Evolutionary conservation across 2,329 filamentous ascomycete species (phyloP), one percentile per base, ranked within the genome.

Genomic region (Cladosporium sphaerospermum): DNA sequence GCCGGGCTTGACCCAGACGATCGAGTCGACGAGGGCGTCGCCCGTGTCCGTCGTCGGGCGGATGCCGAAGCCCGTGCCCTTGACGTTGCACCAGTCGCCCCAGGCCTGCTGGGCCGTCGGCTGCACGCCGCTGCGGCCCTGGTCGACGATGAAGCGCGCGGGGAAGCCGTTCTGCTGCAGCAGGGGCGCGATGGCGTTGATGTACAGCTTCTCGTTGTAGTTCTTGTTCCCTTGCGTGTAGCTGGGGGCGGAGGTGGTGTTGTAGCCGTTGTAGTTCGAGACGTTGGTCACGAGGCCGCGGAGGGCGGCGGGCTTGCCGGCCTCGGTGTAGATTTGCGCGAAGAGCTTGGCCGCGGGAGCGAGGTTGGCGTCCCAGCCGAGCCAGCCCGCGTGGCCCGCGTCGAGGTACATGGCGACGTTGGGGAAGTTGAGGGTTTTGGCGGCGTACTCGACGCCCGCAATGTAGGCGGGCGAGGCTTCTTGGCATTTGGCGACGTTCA

Each of bases 1-100:
- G 58, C 84, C 84, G 4, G 84, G 84, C 76, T 86, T 87, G 60
- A 86, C 73, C 84, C 84, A 86, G 54, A 86, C 83, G 59, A 86
- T 83, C 39, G 83, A 82, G 65, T 87, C 84, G 33, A 78, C 73
- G 14, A 83, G 71, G 1, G 69, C 64, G 57, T 82, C 75, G 11
- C 79, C 80, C 8, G 83, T 86, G 63, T 80, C 72, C n/a, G 81
- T 74, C 3, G 78, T 79, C 1, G 83, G 82, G n/a, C 81, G 77
- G n/a, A 69, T 68, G 55, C 84, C 84, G 56, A 85, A 86, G 7
- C 84, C 83, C 54, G 82, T 79, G 32, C 77, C 79, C 45, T 72
- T 76, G 56, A 84, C 75, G 63, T 85, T 86, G 73, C 83, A 86
- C 83, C 84, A 86, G 64, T 86, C 75, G 40, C 82, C 83, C 81